Evolutionary conservation across 2,329 filamentous ascomycete species (phyloP), one percentile per base, ranked within the genome.

Genomic region (Calonectria fujianensis): DNA sequence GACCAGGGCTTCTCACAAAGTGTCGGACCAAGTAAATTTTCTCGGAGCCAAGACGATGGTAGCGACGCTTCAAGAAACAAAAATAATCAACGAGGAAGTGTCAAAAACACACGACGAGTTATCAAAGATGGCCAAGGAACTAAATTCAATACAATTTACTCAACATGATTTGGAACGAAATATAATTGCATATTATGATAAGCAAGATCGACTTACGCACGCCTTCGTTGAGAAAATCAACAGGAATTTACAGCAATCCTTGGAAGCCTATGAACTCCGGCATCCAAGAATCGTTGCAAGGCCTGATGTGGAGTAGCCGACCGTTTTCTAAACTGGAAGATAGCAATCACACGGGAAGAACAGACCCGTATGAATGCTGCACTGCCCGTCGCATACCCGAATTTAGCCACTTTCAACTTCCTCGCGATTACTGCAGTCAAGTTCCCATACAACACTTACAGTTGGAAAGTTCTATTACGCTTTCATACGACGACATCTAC

Each of bases 401-500:
- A 45, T 45, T 5, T 1, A 20, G 24, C 16, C 1, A 48, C 16
- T 5, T 2, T 16, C 45, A 48, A n/a, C 8, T 5, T n/a, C 45
- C 45, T 8, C 14, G 20, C 3, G 27, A 41, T n/a, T 64, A 31
- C 10, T 54, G 29, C 16, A 54, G 29, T 24, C 24, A 54, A 9
- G 5, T 11, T 8, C 8, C n/a, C 50, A 10, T 24, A 52, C n/a
- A 13, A 1, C 54, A 61, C 32, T n/a, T 32, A 8, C 54, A 31
- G n/a, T 13, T 32, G 16, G 54, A 61, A 39, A 13, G 20, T 20
- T 41, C 35, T 11, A 37, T 63, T 10, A 20, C 39, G 4, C 20
- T 72, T 10, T 68, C 70, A 18, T 63, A 52, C 29, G 41, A 69
- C 35, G 54, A 73, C 14, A 35, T 68, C 18, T 69, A 73, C 14